phyloP scores from a whole-genome alignment of 306 rosid species.

The Corylus avellana region DNA sequence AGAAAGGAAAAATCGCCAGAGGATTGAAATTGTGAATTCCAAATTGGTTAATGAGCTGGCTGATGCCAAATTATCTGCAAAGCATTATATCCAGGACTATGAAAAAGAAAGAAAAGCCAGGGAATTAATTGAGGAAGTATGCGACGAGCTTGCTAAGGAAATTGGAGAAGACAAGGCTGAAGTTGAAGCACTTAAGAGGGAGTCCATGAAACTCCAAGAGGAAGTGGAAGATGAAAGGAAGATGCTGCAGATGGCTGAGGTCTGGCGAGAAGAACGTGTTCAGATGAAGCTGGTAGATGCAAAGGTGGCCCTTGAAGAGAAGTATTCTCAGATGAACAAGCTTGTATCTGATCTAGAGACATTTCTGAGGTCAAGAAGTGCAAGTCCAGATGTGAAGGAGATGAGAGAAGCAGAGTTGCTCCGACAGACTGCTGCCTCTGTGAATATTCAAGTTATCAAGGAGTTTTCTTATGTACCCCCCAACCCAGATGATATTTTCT shows the following conservation, averaged over 20 bases:
- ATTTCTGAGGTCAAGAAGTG: slow-evolving; percentile 47
- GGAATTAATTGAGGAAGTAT: slow-evolving; percentile 79
- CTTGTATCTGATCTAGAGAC: slow-evolving; percentile 69
- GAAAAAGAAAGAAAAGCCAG: slow-evolving; percentile 80
- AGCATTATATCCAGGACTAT: slow-evolving; percentile 72
- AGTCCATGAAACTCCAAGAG: slow-evolving; percentile 61
- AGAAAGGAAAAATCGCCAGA: slow-evolving; percentile 79
- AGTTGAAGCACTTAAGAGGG: slow-evolving; percentile 75
- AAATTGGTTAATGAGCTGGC: slow-evolving; percentile 84
- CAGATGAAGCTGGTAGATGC: slow-evolving; percentile 96
- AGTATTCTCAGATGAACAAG: slow-evolving; percentile 82
- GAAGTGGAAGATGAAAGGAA: slow-evolving; percentile 85
- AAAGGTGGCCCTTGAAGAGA: slow-evolving; percentile 84
- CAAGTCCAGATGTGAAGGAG: slow-evolving; percentile 61
- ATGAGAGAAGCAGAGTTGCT: slow-evolving; percentile 61
- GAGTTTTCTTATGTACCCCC: slow-evolving; percentile 70
- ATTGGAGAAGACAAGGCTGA: slow-evolving; percentile 93
- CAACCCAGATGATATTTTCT: slow-evolving; percentile 70
- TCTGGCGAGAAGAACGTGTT: slow-evolving; percentile 98
- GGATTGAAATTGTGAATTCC: slow-evolving; percentile 78
- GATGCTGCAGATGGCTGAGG: slow-evolving; percentile 97
- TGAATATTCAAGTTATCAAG: slow-evolving; percentile 67
- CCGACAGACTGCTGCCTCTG: slow-evolving; percentile 56
- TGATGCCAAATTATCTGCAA: slow-evolving; percentile 72
- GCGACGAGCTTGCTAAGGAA: slow-evolving; percentile 94